Percentiles rank a stretch among this genome's conserved stretches.
Conservation (phyloP, 1,284 basidiomycete species). For the Fomitopsis schrenkii region DNA sequence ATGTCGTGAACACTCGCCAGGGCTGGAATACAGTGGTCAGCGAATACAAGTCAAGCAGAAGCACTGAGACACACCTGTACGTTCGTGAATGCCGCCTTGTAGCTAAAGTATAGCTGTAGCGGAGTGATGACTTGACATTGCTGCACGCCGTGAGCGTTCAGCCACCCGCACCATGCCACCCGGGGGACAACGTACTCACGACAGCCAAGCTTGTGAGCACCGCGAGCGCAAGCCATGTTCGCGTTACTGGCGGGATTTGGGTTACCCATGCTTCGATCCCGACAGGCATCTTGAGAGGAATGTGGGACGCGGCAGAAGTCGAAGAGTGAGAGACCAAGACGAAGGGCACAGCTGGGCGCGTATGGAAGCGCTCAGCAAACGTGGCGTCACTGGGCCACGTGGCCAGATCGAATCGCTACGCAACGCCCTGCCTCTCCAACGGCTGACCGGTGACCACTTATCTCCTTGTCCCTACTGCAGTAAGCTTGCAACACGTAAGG, state of each 20-base stretch:
- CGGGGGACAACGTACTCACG: conserved; percentile 44
- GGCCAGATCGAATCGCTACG: not conserved
- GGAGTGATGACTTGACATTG: conserved; percentile 91
- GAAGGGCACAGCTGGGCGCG: not conserved
- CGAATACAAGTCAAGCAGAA: not conserved
- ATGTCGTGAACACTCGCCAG: conserved; percentile 89
- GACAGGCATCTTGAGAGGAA: conserved; percentile 52
- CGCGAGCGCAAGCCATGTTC: conserved; percentile 76
- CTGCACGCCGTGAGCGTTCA: conserved; percentile 36
- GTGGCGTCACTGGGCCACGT: not conserved
- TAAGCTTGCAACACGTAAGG: not conserved
- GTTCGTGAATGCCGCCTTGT: conserved; percentile 78
- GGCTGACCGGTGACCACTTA: too few species aligned
- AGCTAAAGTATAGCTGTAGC: conserved; percentile 90
- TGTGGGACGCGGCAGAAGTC: not conserved
- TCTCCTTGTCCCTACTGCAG: too few species aligned
- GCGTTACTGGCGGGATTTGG: conserved; percentile 87
- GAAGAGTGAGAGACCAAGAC: not conserved
- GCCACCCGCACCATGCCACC: not conserved
- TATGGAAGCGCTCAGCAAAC: not conserved
- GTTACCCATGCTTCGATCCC: conserved; percentile 81
- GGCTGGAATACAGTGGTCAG: conserved; percentile 41
- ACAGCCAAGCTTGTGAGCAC: conserved; percentile 81
- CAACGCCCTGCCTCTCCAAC: not conserved
- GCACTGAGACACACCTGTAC: conserved; percentile 52